A percentile compares a stretch with the other conserved stretches of the same genome.
Conservation (phyloP, 768 basidiomycete genomes). For the Rhizopogon vinicolor region DNA sequence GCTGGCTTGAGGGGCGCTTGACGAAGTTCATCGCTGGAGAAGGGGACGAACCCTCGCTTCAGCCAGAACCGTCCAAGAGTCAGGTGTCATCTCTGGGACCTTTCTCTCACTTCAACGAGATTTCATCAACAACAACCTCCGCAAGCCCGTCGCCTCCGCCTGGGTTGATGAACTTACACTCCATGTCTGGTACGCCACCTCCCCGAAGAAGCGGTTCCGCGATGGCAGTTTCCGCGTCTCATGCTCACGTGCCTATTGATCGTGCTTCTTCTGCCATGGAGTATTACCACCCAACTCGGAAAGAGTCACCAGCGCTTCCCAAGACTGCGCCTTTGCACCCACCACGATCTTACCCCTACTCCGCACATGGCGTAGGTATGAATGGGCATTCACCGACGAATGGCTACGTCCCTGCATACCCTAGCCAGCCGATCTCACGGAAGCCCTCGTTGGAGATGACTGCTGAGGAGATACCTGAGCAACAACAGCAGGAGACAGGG, state of each 20-base stretch:
- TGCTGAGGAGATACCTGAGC: slow-evolving; percentile 23
- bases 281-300: slow-evolving; percentile 47
- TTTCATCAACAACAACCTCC: slow-evolving; percentile 76
- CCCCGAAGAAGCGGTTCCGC: slow-evolving; percentile 68
- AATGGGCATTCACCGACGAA: slow-evolving; percentile 27
- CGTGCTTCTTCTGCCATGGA: slow-evolving; percentile 79
- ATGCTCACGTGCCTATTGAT: slow-evolving; percentile 52
- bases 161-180: slow-evolving; percentile 36
- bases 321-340: slow-evolving; percentile 51
- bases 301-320: slow-evolving; percentile 49
- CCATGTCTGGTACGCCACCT: slow-evolving; percentile 32
- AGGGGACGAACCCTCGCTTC: slow-evolving; percentile 43
- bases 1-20: slow-evolving; percentile 88
- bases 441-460: slow-evolving; percentile 27
- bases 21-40: slow-evolving; percentile 96
- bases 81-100: slow-evolving; percentile 61
- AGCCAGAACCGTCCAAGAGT: slow-evolving; percentile 30
- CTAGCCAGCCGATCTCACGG: slow-evolving; percentile 24
- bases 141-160: slow-evolving; percentile 75
- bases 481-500: slow-evolving; percentile 34
- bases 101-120: slow-evolving; percentile 90
- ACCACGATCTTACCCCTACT: slow-evolving; percentile 23
- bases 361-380: slow-evolving; percentile 23
- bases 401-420: slow-evolving; percentile 32
- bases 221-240: slow-evolving; percentile 48